phyloP scores from a whole-genome alignment of 441 rosid species.

The Jatropha multifida region DNA sequence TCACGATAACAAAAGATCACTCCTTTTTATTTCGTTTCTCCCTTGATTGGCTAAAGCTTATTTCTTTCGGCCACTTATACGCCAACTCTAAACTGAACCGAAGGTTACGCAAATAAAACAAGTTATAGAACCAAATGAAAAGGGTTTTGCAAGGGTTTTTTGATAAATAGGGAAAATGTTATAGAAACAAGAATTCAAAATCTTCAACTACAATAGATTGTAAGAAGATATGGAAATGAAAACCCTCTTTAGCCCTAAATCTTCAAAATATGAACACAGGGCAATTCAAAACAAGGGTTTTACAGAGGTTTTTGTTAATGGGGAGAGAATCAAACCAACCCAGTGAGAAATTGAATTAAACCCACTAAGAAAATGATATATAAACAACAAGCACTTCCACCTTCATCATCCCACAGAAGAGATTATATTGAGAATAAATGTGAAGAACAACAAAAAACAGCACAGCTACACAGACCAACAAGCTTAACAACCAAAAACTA shows the following conservation, averaged over 20 bases:
- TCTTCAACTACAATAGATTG: neutral
- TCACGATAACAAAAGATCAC: constrained; percentile 24
- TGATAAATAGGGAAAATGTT: constrained; percentile 11
- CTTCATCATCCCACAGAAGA: constrained; percentile 23
- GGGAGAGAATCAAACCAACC: constrained; percentile 30
- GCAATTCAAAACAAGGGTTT: constrained; percentile 30
- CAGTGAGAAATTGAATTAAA: constrained; percentile 22
- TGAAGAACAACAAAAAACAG: constrained; percentile 12
- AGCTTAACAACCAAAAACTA: constrained; percentile 12
- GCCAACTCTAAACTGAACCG: constrained; percentile 23
- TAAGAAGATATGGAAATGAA: constrained; percentile 6
- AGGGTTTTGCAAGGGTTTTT: constrained; percentile 37
- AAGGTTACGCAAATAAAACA: constrained; percentile 3
- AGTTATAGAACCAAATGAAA: constrained; percentile 9
- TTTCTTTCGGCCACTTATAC: constrained; percentile 22
- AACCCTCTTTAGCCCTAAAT: constrained; percentile 26
- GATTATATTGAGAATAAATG: constrained; percentile 13
- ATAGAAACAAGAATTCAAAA: constrained; percentile 21
- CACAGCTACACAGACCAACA: constrained; percentile 14
- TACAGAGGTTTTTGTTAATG: constrained; percentile 25
- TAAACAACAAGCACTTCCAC: constrained; percentile 23
- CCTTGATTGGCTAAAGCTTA: constrained; percentile 18
- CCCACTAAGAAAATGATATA: constrained; percentile 17
- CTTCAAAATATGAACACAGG: constrained; percentile 21
- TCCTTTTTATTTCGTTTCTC: constrained; percentile 4